These are phyloP conservation scores for Babesia divergens DNA, from an alignment of 169 alveolate species.

Conservation along the genomic window DNA sequence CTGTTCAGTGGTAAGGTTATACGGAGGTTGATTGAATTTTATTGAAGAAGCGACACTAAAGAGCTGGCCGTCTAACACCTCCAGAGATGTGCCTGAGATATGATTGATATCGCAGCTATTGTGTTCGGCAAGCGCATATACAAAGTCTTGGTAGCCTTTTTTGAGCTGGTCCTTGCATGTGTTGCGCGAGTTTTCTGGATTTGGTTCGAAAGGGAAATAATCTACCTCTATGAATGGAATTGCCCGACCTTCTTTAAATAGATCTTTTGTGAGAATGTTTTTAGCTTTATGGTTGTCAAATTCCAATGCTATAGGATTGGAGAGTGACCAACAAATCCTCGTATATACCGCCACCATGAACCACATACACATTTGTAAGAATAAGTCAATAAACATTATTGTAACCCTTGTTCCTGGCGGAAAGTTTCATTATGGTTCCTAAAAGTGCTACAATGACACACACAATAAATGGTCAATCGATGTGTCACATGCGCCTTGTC, in stretches of 20 bases:
- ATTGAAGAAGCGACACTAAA: background rate
- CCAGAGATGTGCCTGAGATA: background rate
- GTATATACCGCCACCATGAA: background rate
- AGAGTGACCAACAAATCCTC: background rate
- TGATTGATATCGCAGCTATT: constrained; percentile 22
- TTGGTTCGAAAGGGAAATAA: constrained; percentile 34
- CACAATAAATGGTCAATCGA: background rate
- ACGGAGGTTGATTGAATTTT: background rate
- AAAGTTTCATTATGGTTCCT: background rate
- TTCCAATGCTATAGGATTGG: background rate
- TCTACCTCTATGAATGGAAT: constrained; percentile 45
- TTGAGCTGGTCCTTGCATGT: background rate
- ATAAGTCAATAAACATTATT: background rate
- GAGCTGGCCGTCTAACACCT: background rate
- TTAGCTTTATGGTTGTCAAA: background rate
- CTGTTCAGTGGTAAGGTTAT: background rate
- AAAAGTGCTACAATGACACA: background rate
- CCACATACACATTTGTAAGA: constrained; percentile 2
- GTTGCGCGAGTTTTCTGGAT: background rate
- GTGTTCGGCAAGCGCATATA: constrained; percentile 30
- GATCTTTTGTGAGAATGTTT: background rate
- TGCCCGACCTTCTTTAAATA: background rate
- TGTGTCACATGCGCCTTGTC: background rate
- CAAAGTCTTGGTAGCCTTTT: constrained; percentile 8
- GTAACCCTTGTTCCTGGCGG: background rate